Conservation (phyloP, 345 rosid species). For the Populus euphratica region DNA sequence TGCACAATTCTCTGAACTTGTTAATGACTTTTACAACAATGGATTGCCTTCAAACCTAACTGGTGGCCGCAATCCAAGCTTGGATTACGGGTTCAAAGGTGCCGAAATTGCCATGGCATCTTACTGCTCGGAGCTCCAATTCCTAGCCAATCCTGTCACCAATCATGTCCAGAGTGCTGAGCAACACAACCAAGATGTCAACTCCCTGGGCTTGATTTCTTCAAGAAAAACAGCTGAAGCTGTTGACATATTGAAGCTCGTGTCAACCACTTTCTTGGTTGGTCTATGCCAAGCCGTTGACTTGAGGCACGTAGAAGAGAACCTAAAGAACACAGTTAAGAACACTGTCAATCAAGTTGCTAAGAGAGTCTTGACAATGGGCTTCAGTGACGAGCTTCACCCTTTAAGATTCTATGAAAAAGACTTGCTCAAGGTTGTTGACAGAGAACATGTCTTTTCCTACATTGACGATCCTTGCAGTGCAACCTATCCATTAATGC, state of each 20-base stretch:
- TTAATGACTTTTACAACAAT: constrained; percentile 32
- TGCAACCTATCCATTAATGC: constrained; percentile 29
- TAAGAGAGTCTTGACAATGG: constrained; percentile 22
- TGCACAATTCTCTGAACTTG: constrained; percentile 34
- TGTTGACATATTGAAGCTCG: constrained; percentile 31
- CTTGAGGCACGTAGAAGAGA: constrained; percentile 33
- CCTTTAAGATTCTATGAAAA: constrained; percentile 31
- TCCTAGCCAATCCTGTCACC: constrained; percentile 32
- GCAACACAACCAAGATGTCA: constrained; percentile 37
- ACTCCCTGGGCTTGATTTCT: constrained; percentile 32
- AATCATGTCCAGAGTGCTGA: constrained; percentile 37
- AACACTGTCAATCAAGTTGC: constrained; percentile 29
- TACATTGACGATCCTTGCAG: constrained; percentile 33
- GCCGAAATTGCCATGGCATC: constrained; percentile 41
- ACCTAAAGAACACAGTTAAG: constrained; percentile 23
- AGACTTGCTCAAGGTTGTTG: constrained; percentile 26
- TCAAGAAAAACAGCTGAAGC: constrained; percentile 33
- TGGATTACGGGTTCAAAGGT: constrained; percentile 38
- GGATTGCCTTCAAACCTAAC: constrained; percentile 36
- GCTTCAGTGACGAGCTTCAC: constrained; percentile 30
- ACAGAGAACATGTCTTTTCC: constrained; percentile 22
- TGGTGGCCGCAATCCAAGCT: constrained; percentile 31
- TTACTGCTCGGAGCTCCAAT: constrained; percentile 36
- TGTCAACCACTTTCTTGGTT: constrained; percentile 29
- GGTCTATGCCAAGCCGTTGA: constrained; percentile 33